These are phyloP conservation scores for Meira miltonrushii DNA, from an alignment of 1,284 basidiomycete species.

Conservation along the genomic window DNA sequence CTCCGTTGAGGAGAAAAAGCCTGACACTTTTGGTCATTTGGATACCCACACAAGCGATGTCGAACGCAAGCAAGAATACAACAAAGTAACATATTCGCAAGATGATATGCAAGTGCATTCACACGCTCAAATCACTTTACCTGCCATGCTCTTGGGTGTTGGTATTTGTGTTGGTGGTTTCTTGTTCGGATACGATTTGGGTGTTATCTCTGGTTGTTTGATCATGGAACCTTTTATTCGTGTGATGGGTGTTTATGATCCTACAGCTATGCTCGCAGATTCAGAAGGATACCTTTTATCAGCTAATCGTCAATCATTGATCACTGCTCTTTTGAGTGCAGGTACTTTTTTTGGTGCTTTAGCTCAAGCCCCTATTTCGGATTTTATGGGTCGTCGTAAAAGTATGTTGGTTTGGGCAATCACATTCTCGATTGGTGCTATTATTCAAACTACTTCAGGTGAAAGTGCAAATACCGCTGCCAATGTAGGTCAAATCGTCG, in stretches of 20 bases:
- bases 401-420: conserved; percentile 57
- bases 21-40: not conserved
- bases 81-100: not conserved
- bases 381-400: conserved; percentile 65
- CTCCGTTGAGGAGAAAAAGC: not conserved
- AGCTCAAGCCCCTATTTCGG: conserved; percentile 56
- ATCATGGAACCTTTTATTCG: conserved; percentile 35
- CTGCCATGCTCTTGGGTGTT: conserved; percentile 4
- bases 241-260: conserved; percentile 21
- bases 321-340: conserved; percentile 67
- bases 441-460: conserved; percentile 40
- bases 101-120: not conserved
- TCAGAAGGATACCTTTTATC: not conserved
- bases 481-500: conserved; percentile 24
- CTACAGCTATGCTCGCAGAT: not conserved
- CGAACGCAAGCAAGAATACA: not conserved
- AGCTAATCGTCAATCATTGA: conserved; percentile 55
- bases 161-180: conserved; percentile 16
- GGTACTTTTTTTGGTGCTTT: conserved; percentile 68
- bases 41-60: not conserved
- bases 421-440: conserved; percentile 32
- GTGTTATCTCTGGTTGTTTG: conserved; percentile 30
- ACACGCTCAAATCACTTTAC: conserved; percentile 5
- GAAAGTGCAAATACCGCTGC: conserved; percentile 14
- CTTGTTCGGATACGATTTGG: conserved; percentile 23